Percentiles rank a stretch among this genome's conserved stretches.
These are phyloP conservation scores for Macrolepiota dolichaula DNA, from an alignment of 768 basidiomycete species.

Conservation along the genomic window DNA sequence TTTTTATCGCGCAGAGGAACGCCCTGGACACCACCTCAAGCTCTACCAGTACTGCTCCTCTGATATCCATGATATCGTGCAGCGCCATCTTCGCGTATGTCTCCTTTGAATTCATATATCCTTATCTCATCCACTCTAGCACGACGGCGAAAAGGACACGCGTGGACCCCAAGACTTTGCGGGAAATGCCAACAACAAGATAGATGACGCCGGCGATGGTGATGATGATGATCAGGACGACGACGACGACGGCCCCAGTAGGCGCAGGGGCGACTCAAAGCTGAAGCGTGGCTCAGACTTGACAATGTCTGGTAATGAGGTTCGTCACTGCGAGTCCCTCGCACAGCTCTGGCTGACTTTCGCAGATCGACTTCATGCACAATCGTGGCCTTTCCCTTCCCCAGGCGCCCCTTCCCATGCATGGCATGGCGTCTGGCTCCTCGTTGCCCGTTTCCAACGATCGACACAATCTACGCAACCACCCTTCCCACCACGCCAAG, in stretches of 20 bases:
- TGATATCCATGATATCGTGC: slow-evolving; percentile 67
- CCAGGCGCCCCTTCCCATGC: slow-evolving; percentile 7
- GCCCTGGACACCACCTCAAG: slow-evolving; percentile 75
- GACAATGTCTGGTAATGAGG: slow-evolving; percentile 6
- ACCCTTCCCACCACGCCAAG: slow-evolving; percentile 8
- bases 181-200: slow-evolving; percentile 26
- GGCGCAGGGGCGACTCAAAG: slow-evolving; percentile 4
- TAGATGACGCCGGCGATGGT: slow-evolving; percentile 34
- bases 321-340: neutral
- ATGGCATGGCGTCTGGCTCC: slow-evolving; percentile 8
- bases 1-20: slow-evolving; percentile 62
- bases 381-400: slow-evolving; percentile 7
- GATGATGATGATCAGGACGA: slow-evolving; percentile 41
- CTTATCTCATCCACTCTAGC: slow-evolving; percentile 24
- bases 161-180: slow-evolving; percentile 45
- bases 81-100: slow-evolving; percentile 55
- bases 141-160: slow-evolving; percentile 49
- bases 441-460: slow-evolving; percentile 8
- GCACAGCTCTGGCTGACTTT: neutral
- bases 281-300: slow-evolving; percentile 10
- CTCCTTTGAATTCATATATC: slow-evolving; percentile 2
- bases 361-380: slow-evolving; percentile 4
- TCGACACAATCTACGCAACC: slow-evolving; percentile 1
- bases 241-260: slow-evolving; percentile 17
- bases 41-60: slow-evolving; percentile 78